phyloP scores from a whole-genome alignment of 176 grass and related monocot genomes.

The Triticum dicoccoides region DNA sequence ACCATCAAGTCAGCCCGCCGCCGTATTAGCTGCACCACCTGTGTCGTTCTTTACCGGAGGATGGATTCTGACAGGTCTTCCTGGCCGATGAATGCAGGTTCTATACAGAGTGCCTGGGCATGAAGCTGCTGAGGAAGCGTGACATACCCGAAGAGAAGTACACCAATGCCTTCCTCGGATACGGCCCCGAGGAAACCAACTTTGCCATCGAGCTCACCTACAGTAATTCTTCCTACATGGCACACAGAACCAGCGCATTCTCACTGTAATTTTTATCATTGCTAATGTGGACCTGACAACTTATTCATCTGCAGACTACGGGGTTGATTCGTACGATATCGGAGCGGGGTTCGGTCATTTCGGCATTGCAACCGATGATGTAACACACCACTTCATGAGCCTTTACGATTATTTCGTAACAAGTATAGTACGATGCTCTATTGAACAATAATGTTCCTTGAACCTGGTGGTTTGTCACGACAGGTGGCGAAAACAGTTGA shows the following conservation, averaged over 20 bases:
- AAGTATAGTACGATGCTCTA: background rate
- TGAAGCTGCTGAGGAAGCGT: constrained; percentile 85
- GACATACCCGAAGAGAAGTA: constrained; percentile 87
- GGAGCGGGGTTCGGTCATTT: constrained; percentile 77
- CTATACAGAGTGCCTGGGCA: constrained; percentile 88
- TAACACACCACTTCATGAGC: constrained; percentile 8
- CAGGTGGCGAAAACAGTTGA: constrained; percentile 61
- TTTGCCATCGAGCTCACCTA: constrained; percentile 88
- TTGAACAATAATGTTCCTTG: background rate
- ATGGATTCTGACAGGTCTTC: background rate
- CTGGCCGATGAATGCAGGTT: constrained; percentile 46
- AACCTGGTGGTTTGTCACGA: background rate
- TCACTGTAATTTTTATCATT: background rate
- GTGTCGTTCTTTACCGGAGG: background rate
- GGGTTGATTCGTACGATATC: constrained; percentile 72
- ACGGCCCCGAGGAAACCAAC: constrained; percentile 77
- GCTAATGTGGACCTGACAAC: background rate
- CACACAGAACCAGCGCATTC: background rate
- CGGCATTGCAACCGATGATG: constrained; percentile 74
- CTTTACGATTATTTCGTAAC: background rate
- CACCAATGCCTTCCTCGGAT: constrained; percentile 84
- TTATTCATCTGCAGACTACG: constrained; percentile 61
- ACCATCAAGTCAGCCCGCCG: constrained; percentile 61
- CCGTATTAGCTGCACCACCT: background rate
- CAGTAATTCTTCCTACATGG: constrained; percentile 39